A percentile compares a stretch with the other conserved stretches of the same genome.
Conservation (phyloP, 2,329 filamentous ascomycete genomes). For the Aspergillus phoenicis region DNA sequence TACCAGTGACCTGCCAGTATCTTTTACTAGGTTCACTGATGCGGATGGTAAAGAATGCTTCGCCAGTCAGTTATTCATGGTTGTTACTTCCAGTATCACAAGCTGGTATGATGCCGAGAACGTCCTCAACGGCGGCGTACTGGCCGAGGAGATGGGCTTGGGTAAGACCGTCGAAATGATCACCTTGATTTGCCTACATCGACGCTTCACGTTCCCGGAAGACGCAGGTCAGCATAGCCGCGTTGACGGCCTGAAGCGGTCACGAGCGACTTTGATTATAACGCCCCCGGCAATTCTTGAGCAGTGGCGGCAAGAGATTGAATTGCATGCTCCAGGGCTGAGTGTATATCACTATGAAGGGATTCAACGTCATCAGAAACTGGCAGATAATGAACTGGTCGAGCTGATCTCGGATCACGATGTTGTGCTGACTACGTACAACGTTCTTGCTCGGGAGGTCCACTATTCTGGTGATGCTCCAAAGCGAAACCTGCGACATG, state of each 20-base stretch:
- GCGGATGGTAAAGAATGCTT: conserved; percentile 42
- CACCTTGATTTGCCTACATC: conserved; percentile 47
- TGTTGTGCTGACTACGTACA: conserved; percentile 65
- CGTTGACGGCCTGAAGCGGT: conserved; percentile 37
- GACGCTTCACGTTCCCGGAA: conserved; percentile 24
- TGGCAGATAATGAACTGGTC: conserved; percentile 46
- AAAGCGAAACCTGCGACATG: conserved; percentile 66
- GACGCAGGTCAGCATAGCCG: conserved; percentile 20
- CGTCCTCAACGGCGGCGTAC: conserved; percentile 46
- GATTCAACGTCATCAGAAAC: conserved; percentile 42
- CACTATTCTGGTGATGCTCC: conserved; percentile 74
- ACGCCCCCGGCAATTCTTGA: conserved; percentile 63
- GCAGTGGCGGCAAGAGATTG: conserved; percentile 65
- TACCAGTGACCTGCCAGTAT: conserved; percentile 34
- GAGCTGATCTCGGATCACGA: conserved; percentile 53
- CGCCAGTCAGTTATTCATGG: conserved; percentile 46
- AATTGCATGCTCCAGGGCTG: conserved; percentile 58
- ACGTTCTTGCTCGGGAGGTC: conserved; percentile 75
- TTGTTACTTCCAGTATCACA: conserved; percentile 41
- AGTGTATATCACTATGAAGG: conserved; percentile 61
- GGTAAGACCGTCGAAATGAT: conserved; percentile 56
- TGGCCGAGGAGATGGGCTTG: conserved; percentile 55
- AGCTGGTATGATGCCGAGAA: conserved; percentile 35
- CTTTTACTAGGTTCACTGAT: conserved; percentile 43
- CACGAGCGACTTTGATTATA: conserved; percentile 63